Evolutionary conservation across 75 land plant species (phyloP).

Genomic region (Gnetum montanum): DNA sequence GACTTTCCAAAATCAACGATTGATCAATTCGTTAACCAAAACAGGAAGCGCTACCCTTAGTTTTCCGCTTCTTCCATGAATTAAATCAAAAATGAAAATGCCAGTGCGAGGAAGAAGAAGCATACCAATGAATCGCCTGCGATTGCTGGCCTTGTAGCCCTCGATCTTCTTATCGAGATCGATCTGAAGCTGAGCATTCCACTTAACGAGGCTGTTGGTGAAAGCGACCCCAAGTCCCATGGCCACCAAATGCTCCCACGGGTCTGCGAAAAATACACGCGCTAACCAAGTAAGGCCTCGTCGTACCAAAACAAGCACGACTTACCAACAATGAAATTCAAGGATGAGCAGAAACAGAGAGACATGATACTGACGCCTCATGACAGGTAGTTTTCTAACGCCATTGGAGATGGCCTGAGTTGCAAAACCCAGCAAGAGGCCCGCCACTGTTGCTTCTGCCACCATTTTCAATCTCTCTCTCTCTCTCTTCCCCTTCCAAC

Average conservation of each 20-base stretch:
- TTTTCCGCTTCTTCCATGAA: too few relatives aligned
- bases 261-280: constrained; percentile 60
- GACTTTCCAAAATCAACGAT: too few relatives aligned
- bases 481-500: background rate
- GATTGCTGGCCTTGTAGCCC: constrained; percentile 71
- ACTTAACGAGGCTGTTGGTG: constrained; percentile 70
- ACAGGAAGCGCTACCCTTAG: too few relatives aligned
- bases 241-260: constrained; percentile 90
- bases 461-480: constrained; percentile 25
- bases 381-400: constrained; percentile 77
- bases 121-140: constrained; percentile 63
- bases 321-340: background rate
- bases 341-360: background rate
- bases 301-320: background rate
- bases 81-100: too few relatives aligned
- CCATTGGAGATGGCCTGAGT: constrained; percentile 83
- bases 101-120: background rate
- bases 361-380: constrained; percentile 47
- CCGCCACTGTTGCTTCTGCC: constrained; percentile 49
- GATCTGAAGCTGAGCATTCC: constrained; percentile 65
- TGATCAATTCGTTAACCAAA: too few relatives aligned
- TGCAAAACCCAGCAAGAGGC: constrained; percentile 60
- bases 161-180: constrained; percentile 78
- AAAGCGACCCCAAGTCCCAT: constrained; percentile 77
- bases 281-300: background rate